Conservation (phyloP, 371 early-diverging fungal species). For the Mortierella sp. region DNA sequence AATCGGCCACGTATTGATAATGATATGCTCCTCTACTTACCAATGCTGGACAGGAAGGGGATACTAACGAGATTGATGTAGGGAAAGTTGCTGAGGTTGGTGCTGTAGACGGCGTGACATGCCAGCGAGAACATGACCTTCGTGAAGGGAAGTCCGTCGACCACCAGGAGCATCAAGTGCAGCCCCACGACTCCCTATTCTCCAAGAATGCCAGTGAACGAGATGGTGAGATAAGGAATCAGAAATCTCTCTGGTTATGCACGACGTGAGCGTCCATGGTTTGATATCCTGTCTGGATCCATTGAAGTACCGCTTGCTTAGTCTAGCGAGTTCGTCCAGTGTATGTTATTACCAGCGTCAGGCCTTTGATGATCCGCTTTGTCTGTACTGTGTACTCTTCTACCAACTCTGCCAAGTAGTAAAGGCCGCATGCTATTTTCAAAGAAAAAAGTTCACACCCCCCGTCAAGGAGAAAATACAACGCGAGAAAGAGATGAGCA, state of each 20-base stretch:
- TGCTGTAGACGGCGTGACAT: constrained; percentile 80
- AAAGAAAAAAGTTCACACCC: background rate
- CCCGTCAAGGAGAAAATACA: background rate
- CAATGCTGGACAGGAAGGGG: constrained; percentile 76
- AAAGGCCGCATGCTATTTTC: constrained; percentile 84
- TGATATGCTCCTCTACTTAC: constrained; percentile 58
- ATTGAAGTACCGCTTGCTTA: background rate
- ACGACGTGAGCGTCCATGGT: background rate
- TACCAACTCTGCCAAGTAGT: constrained; percentile 65
- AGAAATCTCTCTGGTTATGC: background rate
- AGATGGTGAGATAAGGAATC: background rate
- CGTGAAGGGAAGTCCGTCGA: constrained; percentile 79
- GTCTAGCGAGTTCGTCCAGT: background rate
- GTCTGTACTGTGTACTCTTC: constrained; percentile 90
- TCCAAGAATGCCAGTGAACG: background rate
- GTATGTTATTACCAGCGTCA: constrained; percentile 68
- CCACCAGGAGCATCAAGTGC: constrained; percentile 75
- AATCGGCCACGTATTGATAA: background rate
- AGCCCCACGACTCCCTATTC: constrained; percentile 68
- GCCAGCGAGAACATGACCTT: constrained; percentile 74
- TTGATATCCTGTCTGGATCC: background rate
- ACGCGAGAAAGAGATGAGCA: background rate
- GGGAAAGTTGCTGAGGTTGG: constrained; percentile 82
- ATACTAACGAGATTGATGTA: constrained; percentile 74
- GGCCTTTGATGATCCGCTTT: constrained; percentile 79